Percentiles rank a stretch among this genome's conserved stretches.
phyloP scores from a whole-genome alignment of 2,329 filamentous ascomycete species.

The Arthrinium phaeospermum region DNA sequence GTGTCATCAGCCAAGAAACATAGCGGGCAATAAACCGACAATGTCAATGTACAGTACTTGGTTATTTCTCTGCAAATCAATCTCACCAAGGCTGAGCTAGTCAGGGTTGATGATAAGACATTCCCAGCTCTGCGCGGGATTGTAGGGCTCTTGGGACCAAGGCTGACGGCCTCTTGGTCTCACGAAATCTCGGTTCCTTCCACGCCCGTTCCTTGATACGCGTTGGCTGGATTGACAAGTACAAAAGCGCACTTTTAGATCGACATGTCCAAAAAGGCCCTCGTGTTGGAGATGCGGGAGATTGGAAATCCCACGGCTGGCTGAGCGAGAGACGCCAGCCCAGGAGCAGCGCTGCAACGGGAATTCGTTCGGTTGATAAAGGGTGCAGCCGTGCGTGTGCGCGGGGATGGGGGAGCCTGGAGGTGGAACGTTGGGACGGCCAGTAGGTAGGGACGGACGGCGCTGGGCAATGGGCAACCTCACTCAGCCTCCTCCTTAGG shows the following conservation, averaged over 20 bases:
- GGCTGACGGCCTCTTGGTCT: not conserved
- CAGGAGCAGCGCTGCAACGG: not conserved
- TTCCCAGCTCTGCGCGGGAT: constrained; percentile 4
- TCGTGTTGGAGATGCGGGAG: not conserved
- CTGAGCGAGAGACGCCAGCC: too few species aligned
- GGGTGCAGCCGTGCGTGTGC: not conserved
- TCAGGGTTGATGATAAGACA: constrained; percentile 12
- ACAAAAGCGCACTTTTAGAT: not conserved
- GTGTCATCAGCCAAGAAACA: not conserved
- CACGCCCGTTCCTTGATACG: not conserved
- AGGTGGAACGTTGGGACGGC: constrained; percentile 5
- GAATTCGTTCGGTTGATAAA: not conserved
- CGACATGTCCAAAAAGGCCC: not conserved
- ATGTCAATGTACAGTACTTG: not conserved
- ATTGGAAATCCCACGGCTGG: not conserved
- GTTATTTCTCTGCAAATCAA: not conserved
- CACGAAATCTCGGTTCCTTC: not conserved
- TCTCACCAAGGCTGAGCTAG: constrained; percentile 12
- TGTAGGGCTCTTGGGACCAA: not conserved
- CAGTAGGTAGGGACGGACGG: not conserved
- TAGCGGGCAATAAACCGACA: not conserved
- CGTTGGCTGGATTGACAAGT: not conserved
- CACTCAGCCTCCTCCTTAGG: constrained; percentile 2
- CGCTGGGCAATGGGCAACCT: not conserved
- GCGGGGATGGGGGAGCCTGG: not conserved